phyloP scores from a whole-genome alignment of 768 basidiomycete species.

The Xerocomellus chrysenteron region DNA sequence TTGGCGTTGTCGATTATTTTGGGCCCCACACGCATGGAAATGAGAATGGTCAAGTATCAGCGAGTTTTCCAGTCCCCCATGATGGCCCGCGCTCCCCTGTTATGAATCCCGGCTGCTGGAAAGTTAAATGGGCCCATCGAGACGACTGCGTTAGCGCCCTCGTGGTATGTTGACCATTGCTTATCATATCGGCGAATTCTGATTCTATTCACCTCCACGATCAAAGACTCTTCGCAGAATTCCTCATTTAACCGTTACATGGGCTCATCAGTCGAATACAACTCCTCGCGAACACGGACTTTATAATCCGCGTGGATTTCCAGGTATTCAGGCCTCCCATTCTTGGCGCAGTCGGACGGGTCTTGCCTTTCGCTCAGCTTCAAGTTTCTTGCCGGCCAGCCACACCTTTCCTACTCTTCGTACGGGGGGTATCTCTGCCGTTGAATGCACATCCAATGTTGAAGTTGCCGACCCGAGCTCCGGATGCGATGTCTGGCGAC shows the following conservation, averaged over 20 bases:
- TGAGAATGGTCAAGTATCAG: slow-evolving; percentile 18
- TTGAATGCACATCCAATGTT: background rate
- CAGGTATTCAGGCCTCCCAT: slow-evolving; percentile 5
- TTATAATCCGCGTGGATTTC: slow-evolving; percentile 13
- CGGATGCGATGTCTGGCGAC: slow-evolving; percentile 17
- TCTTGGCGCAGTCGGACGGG: slow-evolving; percentile 20
- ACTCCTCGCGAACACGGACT: slow-evolving; percentile 16
- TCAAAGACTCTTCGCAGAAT: slow-evolving; percentile 64
- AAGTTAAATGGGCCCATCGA: slow-evolving; percentile 76
- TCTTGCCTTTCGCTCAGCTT: slow-evolving; percentile 9
- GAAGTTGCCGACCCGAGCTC: background rate
- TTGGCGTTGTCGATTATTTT: slow-evolving; percentile 66
- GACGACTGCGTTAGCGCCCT: slow-evolving; percentile 74
- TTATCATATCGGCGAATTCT: background rate
- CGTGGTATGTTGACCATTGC: slow-evolving; percentile 45
- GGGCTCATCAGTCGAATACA: slow-evolving; percentile 64
- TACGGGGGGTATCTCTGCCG: background rate
- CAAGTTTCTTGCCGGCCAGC: slow-evolving; percentile 18
- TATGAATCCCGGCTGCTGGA: slow-evolving; percentile 69
- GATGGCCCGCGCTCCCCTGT: slow-evolving; percentile 48
- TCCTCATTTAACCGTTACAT: slow-evolving; percentile 72
- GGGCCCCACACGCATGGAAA: slow-evolving; percentile 25
- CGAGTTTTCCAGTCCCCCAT: slow-evolving; percentile 49
- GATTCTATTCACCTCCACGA: background rate
- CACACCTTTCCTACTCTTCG: slow-evolving; percentile 15